Evolutionary conservation across 371 early-diverging fungal species (phyloP).

Genomic region (Nematocida sp.): DNA sequence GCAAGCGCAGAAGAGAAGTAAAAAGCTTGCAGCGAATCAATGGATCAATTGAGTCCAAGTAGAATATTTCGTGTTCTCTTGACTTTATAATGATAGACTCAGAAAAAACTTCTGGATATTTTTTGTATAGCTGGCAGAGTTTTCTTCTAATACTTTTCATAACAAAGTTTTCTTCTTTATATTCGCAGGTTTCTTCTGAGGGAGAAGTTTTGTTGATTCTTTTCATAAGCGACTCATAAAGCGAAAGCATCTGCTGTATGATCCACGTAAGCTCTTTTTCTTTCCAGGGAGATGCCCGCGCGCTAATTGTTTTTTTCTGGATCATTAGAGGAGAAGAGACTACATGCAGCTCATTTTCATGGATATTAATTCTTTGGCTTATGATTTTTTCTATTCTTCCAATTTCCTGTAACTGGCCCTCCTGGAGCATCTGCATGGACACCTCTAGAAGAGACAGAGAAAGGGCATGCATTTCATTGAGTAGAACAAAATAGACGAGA

Average conservation of each 20-base stretch:
- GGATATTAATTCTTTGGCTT: not conserved
- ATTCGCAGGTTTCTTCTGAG: no score
- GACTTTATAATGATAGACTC: not conserved
- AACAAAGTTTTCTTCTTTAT: no score
- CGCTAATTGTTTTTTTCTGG: no score
- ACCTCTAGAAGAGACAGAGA: not conserved
- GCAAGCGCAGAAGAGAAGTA: not conserved
- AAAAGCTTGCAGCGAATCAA: no score
- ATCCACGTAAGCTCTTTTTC: conserved; percentile 3
- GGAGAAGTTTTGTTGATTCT: no score
- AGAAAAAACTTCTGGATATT: not conserved
- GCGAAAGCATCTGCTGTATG: not conserved
- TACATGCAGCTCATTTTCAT: not conserved
- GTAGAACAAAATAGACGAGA: not conserved
- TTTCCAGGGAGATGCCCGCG: no score
- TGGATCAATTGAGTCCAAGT: no score
- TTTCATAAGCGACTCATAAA: no score
- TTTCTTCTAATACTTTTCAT: not conserved
- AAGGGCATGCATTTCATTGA: not conserved
- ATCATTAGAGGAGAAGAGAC: not conserved
- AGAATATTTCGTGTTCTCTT: no score
- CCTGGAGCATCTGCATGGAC: not conserved
- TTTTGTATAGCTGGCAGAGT: not conserved
- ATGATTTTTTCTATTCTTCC: not conserved
- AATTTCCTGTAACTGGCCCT: not conserved